Evolutionary conservation across 768 basidiomycete genomes (phyloP), one percentile per base, ranked within the genome.

Genomic region (Udeniomyces megalosporus): DNA sequence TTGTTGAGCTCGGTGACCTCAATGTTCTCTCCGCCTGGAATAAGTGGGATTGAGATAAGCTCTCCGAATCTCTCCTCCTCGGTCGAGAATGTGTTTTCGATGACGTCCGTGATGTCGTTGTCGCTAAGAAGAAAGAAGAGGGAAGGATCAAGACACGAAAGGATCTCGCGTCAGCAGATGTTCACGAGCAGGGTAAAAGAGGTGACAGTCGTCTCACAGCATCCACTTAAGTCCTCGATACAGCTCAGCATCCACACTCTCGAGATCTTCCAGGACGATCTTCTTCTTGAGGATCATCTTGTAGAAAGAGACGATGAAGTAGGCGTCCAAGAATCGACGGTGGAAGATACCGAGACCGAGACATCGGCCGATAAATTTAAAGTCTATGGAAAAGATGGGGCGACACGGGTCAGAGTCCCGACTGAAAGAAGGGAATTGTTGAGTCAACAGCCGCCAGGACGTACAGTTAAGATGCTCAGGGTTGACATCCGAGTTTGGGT

Each of bases 261-360:
- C 93, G 68, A 99, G 76, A 75, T 99, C 95, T 7, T 85, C 81
- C 45, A 97, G 75, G 0, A 85, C 85, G 34, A 97, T 91, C 76
- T 96, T 95, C 79, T 97, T 97, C 80, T 87, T 88, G 70, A 99
- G 73, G 64, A 97, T 92, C 92, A 96, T 96, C 79, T 97, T 99
- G 82, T 99, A 97, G 80, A 99, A 95, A 70, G 88, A 88, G 72
- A 93, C 91, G 68, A 97, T 96, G 74, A 99, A 99, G 79, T 97
- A 97, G 38, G 92, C 93, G 68, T 99, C 95, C 67, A 99, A 77
- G 84, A 99, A 99, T 11, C 95, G 88, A 59, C 95, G 84, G 53
- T 99, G 95, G 83, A 99, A 99, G 73, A 99, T 97, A 67, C 88
- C 93, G 48, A 97, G 80, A 57, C 92, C 91, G 59, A 97, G 78